Base-by-base conservation (phyloP, 108 stramenopile genomes). In the Schizochytrium sp. region DNA sequence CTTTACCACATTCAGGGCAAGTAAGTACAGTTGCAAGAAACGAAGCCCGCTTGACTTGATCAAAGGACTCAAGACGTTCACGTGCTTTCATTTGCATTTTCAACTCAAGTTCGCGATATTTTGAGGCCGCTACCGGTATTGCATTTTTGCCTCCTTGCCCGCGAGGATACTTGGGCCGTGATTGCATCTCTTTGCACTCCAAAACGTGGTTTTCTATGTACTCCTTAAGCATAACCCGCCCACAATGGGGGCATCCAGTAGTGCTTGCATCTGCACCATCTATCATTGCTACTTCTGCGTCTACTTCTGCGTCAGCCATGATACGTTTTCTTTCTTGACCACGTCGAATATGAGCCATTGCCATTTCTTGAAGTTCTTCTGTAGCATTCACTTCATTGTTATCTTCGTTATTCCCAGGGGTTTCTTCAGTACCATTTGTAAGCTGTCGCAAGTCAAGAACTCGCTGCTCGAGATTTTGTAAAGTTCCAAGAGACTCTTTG, bases 171-270 rank as follows among this genome's bases (percentile, higher is more conserved):
- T 17, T n/a, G 59, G 57, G 17, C 57, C 57, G 13, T 17, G 57
- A 17, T 10, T 17, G 13, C 72, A 41, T 53, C 17, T 13, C 15
- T 53, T 83, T 83, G 76, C 76, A 83, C 15, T 17, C 50, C 5
- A 19, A 53, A 47, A 83, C 76, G 47, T 83, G 76, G 28, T 55
- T 49, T 55, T 83, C 50, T 10, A 83, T 10, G 40, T 38, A 55
- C 7, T 83, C 76, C 3, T 55, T 83, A 53, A 83, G 76, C 28
- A 55, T 49, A 5, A 55, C 28, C 47, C 28, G 10, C 5, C 76
- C 76, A 53, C 76, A 83, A 28, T 83, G 76, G 10, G 76, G 76
- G 76, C 76, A 83, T 53, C 15, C 45, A 5, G 76, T 53, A 5
- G 50, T 55, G 10, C 28, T 55, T 7, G 5, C 76, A n/a, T 49